Base-by-base conservation (phyloP, 139 green algal species). In the Asterochloris sp. region DNA sequence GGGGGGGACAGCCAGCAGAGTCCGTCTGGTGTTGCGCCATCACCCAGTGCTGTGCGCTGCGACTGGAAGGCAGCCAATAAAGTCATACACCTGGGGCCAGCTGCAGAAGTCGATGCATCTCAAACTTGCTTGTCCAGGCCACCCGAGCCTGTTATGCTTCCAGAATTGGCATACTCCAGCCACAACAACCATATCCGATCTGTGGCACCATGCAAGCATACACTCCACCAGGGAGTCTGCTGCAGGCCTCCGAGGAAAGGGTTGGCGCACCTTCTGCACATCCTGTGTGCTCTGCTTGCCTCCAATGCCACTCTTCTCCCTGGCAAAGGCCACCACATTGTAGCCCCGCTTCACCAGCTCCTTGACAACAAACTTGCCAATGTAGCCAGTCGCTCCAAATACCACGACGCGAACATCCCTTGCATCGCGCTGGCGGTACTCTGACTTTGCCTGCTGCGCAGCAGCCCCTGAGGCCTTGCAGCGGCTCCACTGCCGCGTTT, bases 371-470 rank as follows among this genome's bases (percentile, higher is more conserved):
- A 91, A 96, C 80, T 93, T 94, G 80, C 97, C 97, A 78, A 99
- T 99, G 91, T 99, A 99, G 19, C 97, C 97, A 0, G 97, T 99
- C 60, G 94, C 86, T 0, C 97, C 97, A 10, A 97, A 93, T 69
- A 99, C 95, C 62, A 98, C 83, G 28, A 99, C 95, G 12, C 89
- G 91, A 16, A 98, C 80, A 67, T 99, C 93, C 75, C 93, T 85
- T 47, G 90, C 83, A 0, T 85, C 83, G 74, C 89, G 90, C 24
- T 78, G 79, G 13, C 91, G 85, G 87, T 91, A 97, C 79, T 95
- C 91, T 9, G n/a, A 29, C 62, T 81, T 62, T 68, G 76, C 61
- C 28, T 69, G 38, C 38, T 54, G 38, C 38, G 6, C 38, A 54
- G 6, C 38, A 54, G 38, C 38, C 2, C 38, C 38, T 54, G 38